These are phyloP conservation scores for Escovopsis sp. DNA, from an alignment of 2,329 filamentous ascomycete genomes.

Conservation along the genomic window DNA sequence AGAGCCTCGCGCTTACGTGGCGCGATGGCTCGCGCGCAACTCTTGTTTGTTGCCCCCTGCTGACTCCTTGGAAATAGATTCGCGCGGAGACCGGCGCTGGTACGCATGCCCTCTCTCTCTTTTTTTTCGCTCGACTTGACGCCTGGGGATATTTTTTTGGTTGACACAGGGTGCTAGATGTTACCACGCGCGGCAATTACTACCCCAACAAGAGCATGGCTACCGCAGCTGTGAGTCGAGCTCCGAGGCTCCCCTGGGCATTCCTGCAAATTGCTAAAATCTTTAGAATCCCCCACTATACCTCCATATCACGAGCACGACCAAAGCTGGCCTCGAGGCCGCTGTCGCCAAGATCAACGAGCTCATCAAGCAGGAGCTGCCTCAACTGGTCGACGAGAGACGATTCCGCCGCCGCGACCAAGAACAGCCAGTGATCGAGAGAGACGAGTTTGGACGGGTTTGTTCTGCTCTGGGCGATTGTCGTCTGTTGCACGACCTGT, in stretches of 20 bases:
- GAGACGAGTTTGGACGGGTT: constrained; percentile 81
- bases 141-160: constrained; percentile 29
- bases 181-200: constrained; percentile 93
- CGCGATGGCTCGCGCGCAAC: constrained; percentile 47
- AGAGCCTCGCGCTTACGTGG: constrained; percentile 56
- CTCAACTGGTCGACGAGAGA: constrained; percentile 87
- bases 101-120: constrained; percentile 45
- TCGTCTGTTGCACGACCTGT: constrained; percentile 2
- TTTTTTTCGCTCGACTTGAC: constrained; percentile 15
- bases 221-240: constrained; percentile 62
- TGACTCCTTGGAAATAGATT: constrained; percentile 96
- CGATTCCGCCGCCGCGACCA: constrained; percentile 75
- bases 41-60: constrained; percentile 84
- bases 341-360: constrained; percentile 84
- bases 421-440: constrained; percentile 57
- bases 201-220: constrained; percentile 97
- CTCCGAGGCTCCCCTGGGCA: background rate
- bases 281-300: constrained; percentile 78
- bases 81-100: constrained; percentile 99
- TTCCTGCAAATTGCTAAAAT: constrained; percentile 1
- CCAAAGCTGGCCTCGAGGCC: constrained; percentile 79
- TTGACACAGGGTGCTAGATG: constrained; percentile 59
- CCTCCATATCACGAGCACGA: constrained; percentile 86
- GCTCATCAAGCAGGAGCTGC: constrained; percentile 89
- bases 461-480: constrained; percentile 17